Base-by-base conservation (phyloP, 768 basidiomycete genomes). In the Kwoniella dejecticola region DNA sequence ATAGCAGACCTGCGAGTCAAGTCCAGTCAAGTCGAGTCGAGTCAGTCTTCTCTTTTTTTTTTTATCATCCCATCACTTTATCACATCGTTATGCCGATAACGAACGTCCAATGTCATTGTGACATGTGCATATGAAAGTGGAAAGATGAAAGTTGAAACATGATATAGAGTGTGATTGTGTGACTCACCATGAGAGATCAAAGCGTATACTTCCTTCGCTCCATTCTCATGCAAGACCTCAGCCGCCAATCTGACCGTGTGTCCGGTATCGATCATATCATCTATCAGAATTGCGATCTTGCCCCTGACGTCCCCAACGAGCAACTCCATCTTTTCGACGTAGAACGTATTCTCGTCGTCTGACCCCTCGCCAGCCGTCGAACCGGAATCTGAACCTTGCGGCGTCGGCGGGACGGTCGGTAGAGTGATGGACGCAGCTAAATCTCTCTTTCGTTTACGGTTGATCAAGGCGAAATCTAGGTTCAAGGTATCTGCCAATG, bases 401-500 rank as follows among this genome's bases (percentile, higher is more conserved):
- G 73, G 73, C 8, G 76, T 76, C 3, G 72, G 72, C 2, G 76
- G 76, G 2, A 73, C 74, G 11, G 66, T 63, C 4, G 63, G 61
- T 13, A 62, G 26, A 46, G 52, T 54, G 45, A 62, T 53, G 15
- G 64, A 63, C 7, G 68, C 70, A 7, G 68, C 41, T 23, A 75
- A n/a, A 54, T 77, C 75, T 45, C 77, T 62, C 82, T 94, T 93
- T 63, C 95, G 89, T 83, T 99, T 96, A 77, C 98, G 94, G 86
- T 99, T 96, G 83, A 98, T 98, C 56, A 99, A 82, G 24, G 96
- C 96, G 82, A 99, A 98, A 75, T 98, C 95, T 60, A 98, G 90
- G 52, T 92, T 91, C 62, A 98, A 84, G 47, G 90, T 86, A 79
- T 98, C 95, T 23, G 96, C 95, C 70, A 99, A 90, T 19, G 94